Percentiles rank a stretch among this genome's conserved stretches.
phyloP scores from a whole-genome alignment of 1,139 yeast species.

The Candida sanyaensis region DNA sequence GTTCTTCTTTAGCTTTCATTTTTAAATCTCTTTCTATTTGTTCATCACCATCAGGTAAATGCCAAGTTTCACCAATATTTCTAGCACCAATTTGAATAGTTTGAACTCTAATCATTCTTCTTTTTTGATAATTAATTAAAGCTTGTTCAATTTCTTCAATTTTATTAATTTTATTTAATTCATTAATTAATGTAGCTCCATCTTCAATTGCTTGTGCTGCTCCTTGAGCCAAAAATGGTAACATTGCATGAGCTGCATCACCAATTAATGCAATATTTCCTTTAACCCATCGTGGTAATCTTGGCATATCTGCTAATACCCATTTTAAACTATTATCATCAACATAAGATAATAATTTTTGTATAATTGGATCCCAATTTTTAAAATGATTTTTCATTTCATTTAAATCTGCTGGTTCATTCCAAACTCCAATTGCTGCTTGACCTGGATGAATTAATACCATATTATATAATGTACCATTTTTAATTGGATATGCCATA shows the following conservation, averaged over 20 bases:
- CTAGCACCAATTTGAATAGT: conserved; percentile 25
- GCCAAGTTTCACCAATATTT: conserved; percentile 23
- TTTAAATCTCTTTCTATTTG: conserved; percentile 22
- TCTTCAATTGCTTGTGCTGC: conserved; percentile 43
- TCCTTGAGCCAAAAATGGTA: conserved; percentile 41
- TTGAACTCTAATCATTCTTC: conserved; percentile 26
- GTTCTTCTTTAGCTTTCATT: conserved; percentile 10
- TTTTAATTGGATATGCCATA: conserved; percentile 30
- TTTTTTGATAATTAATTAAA: conserved; percentile 17
- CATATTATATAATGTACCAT: conserved; percentile 18
- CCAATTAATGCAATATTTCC: conserved; percentile 31
- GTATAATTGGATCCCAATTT: conserved; percentile 31
- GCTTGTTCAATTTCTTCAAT: conserved; percentile 16
- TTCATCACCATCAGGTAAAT: conserved; percentile 24
- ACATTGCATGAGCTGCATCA: conserved; percentile 43
- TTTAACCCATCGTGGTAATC: conserved; percentile 22
- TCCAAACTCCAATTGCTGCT: conserved; percentile 20
- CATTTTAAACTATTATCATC: conserved; percentile 27
- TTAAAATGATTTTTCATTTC: conserved; percentile 25
- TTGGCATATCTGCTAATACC: conserved; percentile 29
- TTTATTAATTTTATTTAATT: conserved; percentile 14
- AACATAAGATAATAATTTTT: conserved; percentile 20
- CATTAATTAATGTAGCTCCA: conserved; percentile 22
- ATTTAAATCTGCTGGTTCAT: conserved; percentile 20
- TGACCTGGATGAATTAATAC: conserved; percentile 20